Evolutionary conservation across 108 stramenopile species (phyloP), one percentile per base, ranked within the genome.

Genomic region (Parietichytrium sp.): DNA sequence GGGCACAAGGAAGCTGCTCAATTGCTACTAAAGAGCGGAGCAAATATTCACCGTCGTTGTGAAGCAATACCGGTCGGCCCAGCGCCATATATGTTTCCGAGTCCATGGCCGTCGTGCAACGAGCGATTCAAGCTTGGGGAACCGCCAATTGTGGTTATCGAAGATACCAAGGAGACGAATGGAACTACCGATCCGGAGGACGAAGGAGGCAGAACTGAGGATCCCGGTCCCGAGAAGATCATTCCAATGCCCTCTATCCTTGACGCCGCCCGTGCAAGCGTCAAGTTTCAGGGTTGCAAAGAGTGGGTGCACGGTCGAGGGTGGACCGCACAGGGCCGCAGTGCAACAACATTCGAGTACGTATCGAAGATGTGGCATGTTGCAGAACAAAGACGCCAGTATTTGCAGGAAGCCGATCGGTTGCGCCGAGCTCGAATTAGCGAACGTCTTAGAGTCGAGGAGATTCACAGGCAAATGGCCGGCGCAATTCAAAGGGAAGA

Each of bases 31-130:
- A 13, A 45, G 3, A 33, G 61, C 38, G 61, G 61, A 6, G 61
- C 61, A 23, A 33, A 42, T 47, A 16, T 72, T 6, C 29, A 72
- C 29, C 61, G 61, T n/a, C 38, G 45, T 13, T 45, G 61, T 2
- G 23, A 33, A 6, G 61, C 45, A 16, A 45, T 72, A 23, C 61
- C 61, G 36, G 61, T 72, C 38, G 61, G 61, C 23, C 61, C 61
- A 0, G 45, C 45, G 23, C 61, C 61, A 42, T 72, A 72, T 25
- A 33, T 33, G 16, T 72, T 72, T 27, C 61, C 61, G 13, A 72
- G 38, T 1, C 61, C 61, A 27, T 72, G 61, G 61, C 33, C 33
- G 33, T 42, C 23, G 10, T n/a, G 36, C 13, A 72, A 72, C 42
- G 61, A 33, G 61, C 10, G 61, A 6, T 33, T 72, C 13, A 31